These are phyloP conservation scores for Lachancea lanzarotensis DNA, from an alignment of 805 yeast genomes.

Conservation along the genomic window DNA sequence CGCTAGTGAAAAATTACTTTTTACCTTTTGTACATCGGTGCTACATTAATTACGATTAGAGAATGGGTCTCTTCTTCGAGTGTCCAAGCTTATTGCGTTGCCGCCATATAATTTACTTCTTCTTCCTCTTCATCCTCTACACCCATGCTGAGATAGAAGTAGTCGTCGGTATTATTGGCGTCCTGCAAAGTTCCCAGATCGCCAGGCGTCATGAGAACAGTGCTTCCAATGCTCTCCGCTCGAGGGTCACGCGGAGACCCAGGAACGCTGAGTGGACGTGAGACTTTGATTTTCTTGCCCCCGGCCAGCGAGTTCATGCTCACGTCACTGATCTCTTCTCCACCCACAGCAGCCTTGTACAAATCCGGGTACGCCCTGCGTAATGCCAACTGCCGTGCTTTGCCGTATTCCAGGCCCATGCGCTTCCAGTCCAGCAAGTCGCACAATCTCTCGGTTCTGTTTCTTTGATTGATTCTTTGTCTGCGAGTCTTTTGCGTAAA, in stretches of 20 bases:
- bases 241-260: slow-evolving; percentile 76
- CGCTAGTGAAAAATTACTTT: too few relatives aligned
- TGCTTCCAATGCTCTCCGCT: slow-evolving; percentile 21
- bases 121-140: slow-evolving; percentile 39
- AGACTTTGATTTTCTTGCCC: slow-evolving; percentile 55
- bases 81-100: neutral
- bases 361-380: slow-evolving; percentile 91
- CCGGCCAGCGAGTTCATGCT: slow-evolving; percentile 31
- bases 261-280: slow-evolving; percentile 93
- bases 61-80: neutral
- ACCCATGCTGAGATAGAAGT: slow-evolving; percentile 43
- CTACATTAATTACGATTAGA: neutral
- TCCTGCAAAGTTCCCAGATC: slow-evolving; percentile 96
- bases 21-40: neutral
- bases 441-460: slow-evolving; percentile 88
- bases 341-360: slow-evolving; percentile 39
- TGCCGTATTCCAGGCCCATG: slow-evolving; percentile 94
- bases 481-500: slow-evolving; percentile 86
- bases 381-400: slow-evolving; percentile 87
- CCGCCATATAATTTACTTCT: slow-evolving; percentile 20
- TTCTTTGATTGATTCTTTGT: slow-evolving; percentile 95
- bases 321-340: slow-evolving; percentile 26
- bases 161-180: slow-evolving; percentile 75
- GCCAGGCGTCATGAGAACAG: slow-evolving; percentile 91
- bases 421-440: slow-evolving; percentile 96